Evolutionary conservation across 495 filamentous ascomycete species (phyloP).

Genomic region (Penicillium paxilli): DNA sequence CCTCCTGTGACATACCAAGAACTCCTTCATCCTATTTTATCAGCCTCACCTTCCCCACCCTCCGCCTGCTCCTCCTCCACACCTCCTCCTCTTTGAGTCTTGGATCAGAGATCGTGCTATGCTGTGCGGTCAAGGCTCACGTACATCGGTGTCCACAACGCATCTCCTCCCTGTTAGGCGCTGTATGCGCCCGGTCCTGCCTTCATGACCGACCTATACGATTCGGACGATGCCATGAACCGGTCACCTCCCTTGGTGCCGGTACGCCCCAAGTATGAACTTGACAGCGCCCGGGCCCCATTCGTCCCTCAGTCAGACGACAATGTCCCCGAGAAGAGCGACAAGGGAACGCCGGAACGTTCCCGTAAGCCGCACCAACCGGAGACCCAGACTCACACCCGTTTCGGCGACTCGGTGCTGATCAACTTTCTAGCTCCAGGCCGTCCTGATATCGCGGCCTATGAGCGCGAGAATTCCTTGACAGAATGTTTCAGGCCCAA

Average conservation of each 20-base stretch:
- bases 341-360: conserved; percentile 30
- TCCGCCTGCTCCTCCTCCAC: no score
- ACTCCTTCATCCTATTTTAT: no score
- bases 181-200: conserved; percentile 37
- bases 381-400: conserved; percentile 31
- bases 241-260: conserved; percentile 32
- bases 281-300: conserved; percentile 28
- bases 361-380: conserved; percentile 38
- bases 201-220: conserved; percentile 46
- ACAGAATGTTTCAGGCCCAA: conserved; percentile 13
- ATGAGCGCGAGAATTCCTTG: conserved; percentile 21
- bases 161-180: conserved; percentile 13
- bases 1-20: no score
- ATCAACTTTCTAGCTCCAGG: conserved; percentile 47
- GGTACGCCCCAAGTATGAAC: conserved; percentile 21
- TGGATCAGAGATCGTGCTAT: background rate
- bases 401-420: conserved; percentile 47
- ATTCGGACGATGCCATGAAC: conserved; percentile 44
- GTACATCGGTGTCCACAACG: conserved; percentile 1
- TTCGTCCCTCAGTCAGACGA: conserved; percentile 18
- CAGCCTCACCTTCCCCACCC: no score
- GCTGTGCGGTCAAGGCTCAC: conserved; percentile 6
- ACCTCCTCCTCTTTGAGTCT: no score
- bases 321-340: conserved; percentile 11
- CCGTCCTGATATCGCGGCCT: conserved; percentile 44